Percentiles rank a stretch among this genome's conserved stretches.
phyloP scores from a whole-genome alignment of 768 basidiomycete genomes.

The Neoboletus magnificus region DNA sequence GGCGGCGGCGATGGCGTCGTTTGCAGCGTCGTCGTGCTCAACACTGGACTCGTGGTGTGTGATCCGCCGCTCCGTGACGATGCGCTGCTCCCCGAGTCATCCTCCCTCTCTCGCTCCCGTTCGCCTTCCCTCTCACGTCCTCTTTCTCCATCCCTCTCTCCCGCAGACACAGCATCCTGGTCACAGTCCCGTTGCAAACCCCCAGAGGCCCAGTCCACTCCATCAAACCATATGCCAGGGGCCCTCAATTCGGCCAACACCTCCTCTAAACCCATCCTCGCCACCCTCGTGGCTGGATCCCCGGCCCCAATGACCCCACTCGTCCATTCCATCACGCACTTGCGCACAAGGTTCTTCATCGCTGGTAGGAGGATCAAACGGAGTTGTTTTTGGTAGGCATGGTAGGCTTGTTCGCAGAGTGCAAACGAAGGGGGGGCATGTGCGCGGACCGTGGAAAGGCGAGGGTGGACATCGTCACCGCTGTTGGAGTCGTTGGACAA shows the following conservation, averaged over 20 bases:
- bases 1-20: conserved; percentile 80
- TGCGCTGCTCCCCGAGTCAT: conserved; percentile 45
- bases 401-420: conserved; percentile 64
- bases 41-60: conserved; percentile 66
- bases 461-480: conserved; percentile 43
- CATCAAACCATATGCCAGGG: conserved; percentile 66
- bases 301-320: conserved; percentile 36
- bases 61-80: conserved; percentile 51
- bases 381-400: conserved; percentile 57
- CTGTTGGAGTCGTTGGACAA: conserved; percentile 5
- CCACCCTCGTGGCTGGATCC: conserved; percentile 56
- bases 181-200: conserved; percentile 31
- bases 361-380: conserved; percentile 58
- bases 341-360: conserved; percentile 66
- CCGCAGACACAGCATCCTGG: conserved; percentile 34
- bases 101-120: conserved; percentile 37
- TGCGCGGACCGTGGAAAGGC: conserved; percentile 42
- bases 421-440: conserved; percentile 57
- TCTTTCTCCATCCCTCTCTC: conserved; percentile 19
- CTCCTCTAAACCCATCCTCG: conserved; percentile 58
- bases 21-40: conserved; percentile 69
- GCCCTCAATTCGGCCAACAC: conserved; percentile 55
- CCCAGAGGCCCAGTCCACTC: conserved; percentile 56
- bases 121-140: conserved; percentile 35
- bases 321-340: conserved; percentile 60